Conservation (phyloP, 2,329 filamentous ascomycete genomes). For the Exserohilum rostratum region DNA sequence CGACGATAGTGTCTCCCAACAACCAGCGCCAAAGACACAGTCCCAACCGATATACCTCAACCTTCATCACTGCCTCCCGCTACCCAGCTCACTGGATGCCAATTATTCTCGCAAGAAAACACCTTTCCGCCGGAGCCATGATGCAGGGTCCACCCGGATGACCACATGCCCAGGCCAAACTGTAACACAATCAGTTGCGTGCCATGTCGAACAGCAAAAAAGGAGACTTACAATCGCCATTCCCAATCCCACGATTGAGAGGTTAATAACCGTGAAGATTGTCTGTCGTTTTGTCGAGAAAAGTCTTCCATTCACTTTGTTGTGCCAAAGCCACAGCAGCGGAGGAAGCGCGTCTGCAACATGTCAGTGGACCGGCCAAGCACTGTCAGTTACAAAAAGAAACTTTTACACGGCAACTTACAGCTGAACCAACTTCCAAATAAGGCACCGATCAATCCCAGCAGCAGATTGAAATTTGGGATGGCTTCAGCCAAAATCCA, state of each 20-base stretch:
- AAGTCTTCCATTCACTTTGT: conserved; percentile 47
- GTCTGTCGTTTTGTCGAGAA: conserved; percentile 52
- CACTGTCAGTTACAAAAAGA: not conserved
- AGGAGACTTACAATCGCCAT: conserved; percentile 32
- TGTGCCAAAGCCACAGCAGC: conserved; percentile 57
- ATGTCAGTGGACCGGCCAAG: not conserved
- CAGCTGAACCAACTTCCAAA: conserved; percentile 73
- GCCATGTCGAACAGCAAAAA: not conserved
- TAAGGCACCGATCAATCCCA: conserved; percentile 66
- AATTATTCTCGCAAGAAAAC: conserved; percentile 42
- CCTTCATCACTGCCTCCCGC: conserved; percentile 5
- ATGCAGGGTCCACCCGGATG: conserved; percentile 31
- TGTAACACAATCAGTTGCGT: conserved; percentile 10
- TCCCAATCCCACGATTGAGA: conserved; percentile 49
- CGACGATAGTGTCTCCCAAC: not conserved
- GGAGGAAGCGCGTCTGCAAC: conserved; percentile 50
- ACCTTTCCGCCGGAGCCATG: conserved; percentile 31
- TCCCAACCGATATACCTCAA: not conserved
- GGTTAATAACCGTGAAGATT: conserved; percentile 53
- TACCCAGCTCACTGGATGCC: conserved; percentile 28
- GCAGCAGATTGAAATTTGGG: conserved; percentile 70
- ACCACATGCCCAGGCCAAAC: conserved; percentile 40
- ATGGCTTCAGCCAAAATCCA: conserved; percentile 73
- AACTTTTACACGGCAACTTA: conserved; percentile 32
- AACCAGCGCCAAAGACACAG: not conserved